Percentiles rank a stretch among this genome's conserved stretches.
These are phyloP conservation scores for Nitzschia sp. DNA, from an alignment of 108 stramenopile species.

Conservation along the genomic window DNA sequence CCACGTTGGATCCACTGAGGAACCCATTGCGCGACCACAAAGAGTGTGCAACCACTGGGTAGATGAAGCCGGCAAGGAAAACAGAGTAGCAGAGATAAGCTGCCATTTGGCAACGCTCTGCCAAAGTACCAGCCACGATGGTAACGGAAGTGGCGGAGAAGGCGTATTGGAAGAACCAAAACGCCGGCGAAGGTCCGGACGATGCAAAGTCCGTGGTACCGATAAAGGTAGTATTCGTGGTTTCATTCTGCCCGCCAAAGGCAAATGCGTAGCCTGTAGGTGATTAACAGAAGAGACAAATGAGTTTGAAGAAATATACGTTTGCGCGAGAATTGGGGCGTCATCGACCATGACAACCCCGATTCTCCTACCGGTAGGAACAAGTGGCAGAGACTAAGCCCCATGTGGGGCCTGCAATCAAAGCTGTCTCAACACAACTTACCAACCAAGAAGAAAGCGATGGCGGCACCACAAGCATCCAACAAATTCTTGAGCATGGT, in stretches of 20 bases:
- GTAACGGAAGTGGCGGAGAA: conserved; percentile 87
- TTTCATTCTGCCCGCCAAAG: conserved; percentile 56
- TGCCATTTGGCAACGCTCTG: conserved; percentile 91
- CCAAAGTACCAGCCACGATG: conserved; percentile 94
- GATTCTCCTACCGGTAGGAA: background rate
- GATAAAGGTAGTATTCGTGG: conserved; percentile 53
- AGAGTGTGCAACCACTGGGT: conserved; percentile 86
- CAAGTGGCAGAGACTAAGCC: too few species aligned
- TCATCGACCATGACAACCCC: background rate
- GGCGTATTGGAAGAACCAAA: conserved; percentile 88
- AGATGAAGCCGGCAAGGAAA: conserved; percentile 81
- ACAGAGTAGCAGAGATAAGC: conserved; percentile 86
- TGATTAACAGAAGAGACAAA: background rate
- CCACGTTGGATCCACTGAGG: conserved; percentile 43
- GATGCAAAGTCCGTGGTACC: conserved; percentile 63
- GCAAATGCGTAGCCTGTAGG: conserved; percentile 69
- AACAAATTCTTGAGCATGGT: conserved; percentile 88
- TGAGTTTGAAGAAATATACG: background rate
- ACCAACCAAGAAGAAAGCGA: conserved; percentile 75
- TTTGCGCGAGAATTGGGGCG: background rate
- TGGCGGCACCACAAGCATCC: conserved; percentile 82
- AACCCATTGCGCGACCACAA: conserved; percentile 81
- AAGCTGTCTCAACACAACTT: background rate
- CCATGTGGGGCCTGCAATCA: background rate
- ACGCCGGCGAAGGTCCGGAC: conserved; percentile 35